phyloP scores from a whole-genome alignment of 202 grass and related monocot species.

The Schoenoplectus tabernaemontani region DNA sequence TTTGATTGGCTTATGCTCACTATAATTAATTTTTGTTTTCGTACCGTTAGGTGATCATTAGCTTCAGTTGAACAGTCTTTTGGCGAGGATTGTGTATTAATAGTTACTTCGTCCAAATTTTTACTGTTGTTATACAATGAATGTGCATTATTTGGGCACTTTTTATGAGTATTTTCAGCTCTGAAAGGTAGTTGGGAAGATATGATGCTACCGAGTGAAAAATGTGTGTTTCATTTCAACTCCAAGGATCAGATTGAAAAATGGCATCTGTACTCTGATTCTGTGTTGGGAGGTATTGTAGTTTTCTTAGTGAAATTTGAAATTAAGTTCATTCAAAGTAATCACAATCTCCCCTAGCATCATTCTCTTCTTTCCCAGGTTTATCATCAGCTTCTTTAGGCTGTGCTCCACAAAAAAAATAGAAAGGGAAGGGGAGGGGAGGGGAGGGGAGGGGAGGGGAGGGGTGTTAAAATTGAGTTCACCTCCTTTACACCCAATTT shows the following conservation, averaged over 20 bases:
- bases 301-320: constrained; percentile 5
- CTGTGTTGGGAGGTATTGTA: constrained; percentile 73
- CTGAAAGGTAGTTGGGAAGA: constrained; percentile 70
- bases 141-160: not conserved
- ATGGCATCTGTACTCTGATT: constrained; percentile 91
- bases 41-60: not conserved
- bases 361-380: constrained; percentile 37
- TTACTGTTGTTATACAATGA: not conserved
- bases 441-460: too few relatives aligned
- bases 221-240: constrained; percentile 67
- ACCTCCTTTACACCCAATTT: too few relatives aligned
- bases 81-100: not conserved
- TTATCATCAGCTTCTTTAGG: constrained; percentile 81
- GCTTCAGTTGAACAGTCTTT: not conserved
- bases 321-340: not conserved
- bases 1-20: not conserved
- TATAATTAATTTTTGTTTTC: not conserved
- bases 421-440: too few relatives aligned
- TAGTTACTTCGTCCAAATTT: not conserved
- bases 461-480: too few relatives aligned
- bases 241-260: constrained; percentile 79
- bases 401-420: too few relatives aligned
- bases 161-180: constrained; percentile 33
- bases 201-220: constrained; percentile 74
- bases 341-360: not conserved